phyloP scores from a whole-genome alignment of 495 filamentous ascomycete species.

The Cercophora newfieldiana region DNA sequence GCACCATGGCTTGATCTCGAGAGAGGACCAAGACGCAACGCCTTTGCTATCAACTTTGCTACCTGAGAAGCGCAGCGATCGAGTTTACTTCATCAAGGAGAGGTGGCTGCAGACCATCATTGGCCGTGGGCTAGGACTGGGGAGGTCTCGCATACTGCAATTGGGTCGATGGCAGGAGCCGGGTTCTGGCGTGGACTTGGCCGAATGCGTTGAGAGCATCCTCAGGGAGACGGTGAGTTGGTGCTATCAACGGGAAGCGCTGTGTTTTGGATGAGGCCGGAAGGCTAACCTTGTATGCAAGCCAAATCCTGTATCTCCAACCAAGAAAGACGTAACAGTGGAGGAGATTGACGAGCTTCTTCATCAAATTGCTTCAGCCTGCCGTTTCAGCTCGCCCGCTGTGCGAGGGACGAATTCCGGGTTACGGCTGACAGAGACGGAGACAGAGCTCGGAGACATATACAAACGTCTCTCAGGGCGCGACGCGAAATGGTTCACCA shows the following conservation, averaged over 20 bases:
- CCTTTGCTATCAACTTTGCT: constrained; percentile 72
- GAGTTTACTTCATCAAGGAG: constrained; percentile 69
- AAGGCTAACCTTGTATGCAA: constrained; percentile 19
- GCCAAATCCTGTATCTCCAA: constrained; percentile 39
- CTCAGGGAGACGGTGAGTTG: constrained; percentile 62
- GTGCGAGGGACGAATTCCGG: constrained; percentile 53
- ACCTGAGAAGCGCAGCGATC: constrained; percentile 71
- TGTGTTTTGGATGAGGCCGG: constrained; percentile 5
- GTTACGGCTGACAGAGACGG: constrained; percentile 36
- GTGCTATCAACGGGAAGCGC: constrained; percentile 12
- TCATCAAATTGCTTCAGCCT: constrained; percentile 61
- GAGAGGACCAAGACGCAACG: constrained; percentile 50
- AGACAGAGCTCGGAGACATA: constrained; percentile 52
- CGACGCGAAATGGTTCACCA: constrained; percentile 87
- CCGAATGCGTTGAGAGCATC: constrained; percentile 65
- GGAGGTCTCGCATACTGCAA: constrained; percentile 56
- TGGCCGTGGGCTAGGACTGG: constrained; percentile 62
- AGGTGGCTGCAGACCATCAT: constrained; percentile 61
- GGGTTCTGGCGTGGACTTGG: constrained; percentile 63
- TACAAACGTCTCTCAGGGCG: constrained; percentile 63
- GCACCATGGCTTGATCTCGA: constrained; percentile 53
- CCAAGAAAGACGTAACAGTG: constrained; percentile 55
- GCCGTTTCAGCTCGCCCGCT: constrained; percentile 66
- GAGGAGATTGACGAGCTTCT: constrained; percentile 74
- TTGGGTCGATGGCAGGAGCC: constrained; percentile 61